phyloP scores from a whole-genome alignment of 169 alveolate species.

The Miamiensis avidus region DNA sequence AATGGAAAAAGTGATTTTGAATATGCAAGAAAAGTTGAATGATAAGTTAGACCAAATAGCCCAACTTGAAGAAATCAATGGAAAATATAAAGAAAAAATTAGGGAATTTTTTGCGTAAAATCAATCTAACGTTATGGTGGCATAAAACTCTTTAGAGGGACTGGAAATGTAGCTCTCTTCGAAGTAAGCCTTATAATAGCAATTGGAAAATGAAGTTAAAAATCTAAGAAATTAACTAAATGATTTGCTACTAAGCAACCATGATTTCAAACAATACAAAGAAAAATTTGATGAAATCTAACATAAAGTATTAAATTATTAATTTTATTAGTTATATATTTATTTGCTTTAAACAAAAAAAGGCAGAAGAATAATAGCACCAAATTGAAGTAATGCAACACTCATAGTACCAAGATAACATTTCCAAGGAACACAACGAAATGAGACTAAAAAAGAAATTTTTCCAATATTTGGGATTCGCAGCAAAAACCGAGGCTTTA shows the following conservation, averaged over 20 bases:
- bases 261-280: no score
- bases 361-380: neutral
- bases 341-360: no score
- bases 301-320: neutral
- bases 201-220: neutral
- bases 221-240: neutral
- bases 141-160: neutral
- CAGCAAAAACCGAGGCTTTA: neutral
- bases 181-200: no score
- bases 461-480: neutral
- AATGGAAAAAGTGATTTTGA: neutral
- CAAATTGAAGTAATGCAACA: neutral
- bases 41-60: neutral
- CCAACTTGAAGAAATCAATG: neutral
- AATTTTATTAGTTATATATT: neutral
- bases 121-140: neutral
- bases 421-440: neutral
- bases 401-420: neutral
- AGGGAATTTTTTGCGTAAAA: neutral
- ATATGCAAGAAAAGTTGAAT: neutral
- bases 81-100: no score
- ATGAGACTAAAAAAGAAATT: neutral
- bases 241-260: neutral
- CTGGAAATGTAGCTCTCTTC: neutral
- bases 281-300: neutral